These are phyloP conservation scores for Rhinocladiella mackenziei DNA, from an alignment of 2,329 filamentous ascomycete genomes.

Conservation along the genomic window DNA sequence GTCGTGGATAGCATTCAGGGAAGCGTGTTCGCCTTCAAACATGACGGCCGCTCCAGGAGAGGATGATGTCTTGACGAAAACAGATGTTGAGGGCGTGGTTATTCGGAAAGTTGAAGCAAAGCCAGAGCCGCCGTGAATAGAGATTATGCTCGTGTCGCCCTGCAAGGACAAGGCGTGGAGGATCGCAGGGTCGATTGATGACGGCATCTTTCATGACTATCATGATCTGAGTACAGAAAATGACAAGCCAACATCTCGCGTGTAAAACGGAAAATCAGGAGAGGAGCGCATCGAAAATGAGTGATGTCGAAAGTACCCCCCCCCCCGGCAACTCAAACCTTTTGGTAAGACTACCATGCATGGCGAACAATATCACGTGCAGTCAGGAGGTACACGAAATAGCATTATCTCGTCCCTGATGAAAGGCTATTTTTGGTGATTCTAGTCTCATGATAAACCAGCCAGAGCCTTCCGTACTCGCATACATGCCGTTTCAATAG, in stretches of 20 bases:
- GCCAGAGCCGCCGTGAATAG: constrained; percentile 39
- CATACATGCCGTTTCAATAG: too few relatives aligned
- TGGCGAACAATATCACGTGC: too few relatives aligned
- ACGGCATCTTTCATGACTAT: constrained; percentile 10
- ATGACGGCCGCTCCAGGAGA: constrained; percentile 38
- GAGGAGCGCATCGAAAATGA: too few relatives aligned
- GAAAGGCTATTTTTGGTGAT: too few relatives aligned
- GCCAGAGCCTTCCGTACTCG: too few relatives aligned
- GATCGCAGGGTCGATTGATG: constrained; percentile 33
- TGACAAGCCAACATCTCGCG: neutral
- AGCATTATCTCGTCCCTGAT: too few relatives aligned
- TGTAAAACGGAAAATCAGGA: too few relatives aligned
- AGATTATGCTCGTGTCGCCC: constrained; percentile 35
- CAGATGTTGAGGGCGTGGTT: constrained; percentile 33
- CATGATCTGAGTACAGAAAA: neutral
- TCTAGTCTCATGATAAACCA: too few relatives aligned
- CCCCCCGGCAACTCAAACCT: too few relatives aligned
- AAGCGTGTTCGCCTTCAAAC: constrained; percentile 69
- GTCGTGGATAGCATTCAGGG: constrained; percentile 73
- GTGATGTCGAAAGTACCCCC: too few relatives aligned
- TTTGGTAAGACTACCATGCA: too few relatives aligned
- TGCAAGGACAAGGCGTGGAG: constrained; percentile 38
- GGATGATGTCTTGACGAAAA: constrained; percentile 40
- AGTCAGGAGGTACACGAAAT: too few relatives aligned
- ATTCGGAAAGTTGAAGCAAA: constrained; percentile 46